Evolutionary conservation across 768 basidiomycete genomes (phyloP), one percentile per base, ranked within the genome.

Genomic region (Botryobasidium botryosum): DNA sequence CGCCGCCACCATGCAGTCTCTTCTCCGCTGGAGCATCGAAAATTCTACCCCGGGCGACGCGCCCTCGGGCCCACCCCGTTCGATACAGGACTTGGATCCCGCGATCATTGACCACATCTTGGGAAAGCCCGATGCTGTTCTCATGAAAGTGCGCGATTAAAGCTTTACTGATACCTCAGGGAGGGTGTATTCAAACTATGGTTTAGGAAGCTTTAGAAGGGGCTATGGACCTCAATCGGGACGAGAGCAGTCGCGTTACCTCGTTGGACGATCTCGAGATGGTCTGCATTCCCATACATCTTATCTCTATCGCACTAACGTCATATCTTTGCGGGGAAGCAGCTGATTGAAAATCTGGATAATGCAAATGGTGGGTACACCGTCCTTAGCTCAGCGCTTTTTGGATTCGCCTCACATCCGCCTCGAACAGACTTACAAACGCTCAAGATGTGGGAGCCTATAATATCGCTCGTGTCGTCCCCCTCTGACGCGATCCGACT

Each of bases 261-360:
- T 79, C 86, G 0, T 63, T 88, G 55, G 88, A 91, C 58, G 69
- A 91, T 55, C 61, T 90, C 25, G 88, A 92, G 62, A 80, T 90
- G 84, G 86, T 82, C n/a, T n/a, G n/a, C n/a, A n/a, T n/a, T n/a
- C n/a, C n/a, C n/a, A n/a, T n/a, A n/a, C n/a, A n/a, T n/a, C n/a
- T n/a, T n/a, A n/a, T n/a, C n/a, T n/a, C n/a, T n/a, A n/a, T n/a
- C n/a, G n/a, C n/a, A n/a, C n/a, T n/a, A n/a, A n/a, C n/a, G n/a
- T n/a, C n/a, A n/a, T n/a, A n/a, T n/a, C n/a, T n/a, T n/a, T n/a
- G n/a, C n/a, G n/a, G 36, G 33, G 13, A 38, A 39, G 23, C 52
- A 90, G 87, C 65, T 91, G 24, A 68, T 91, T 45, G 85, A 92
- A 59, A 72, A 72, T 32, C 85, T 92, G 43, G 88, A 92, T 54